These are phyloP conservation scores for Suillus occidentalis DNA, from an alignment of 768 basidiomycete species.

Conservation along the genomic window DNA sequence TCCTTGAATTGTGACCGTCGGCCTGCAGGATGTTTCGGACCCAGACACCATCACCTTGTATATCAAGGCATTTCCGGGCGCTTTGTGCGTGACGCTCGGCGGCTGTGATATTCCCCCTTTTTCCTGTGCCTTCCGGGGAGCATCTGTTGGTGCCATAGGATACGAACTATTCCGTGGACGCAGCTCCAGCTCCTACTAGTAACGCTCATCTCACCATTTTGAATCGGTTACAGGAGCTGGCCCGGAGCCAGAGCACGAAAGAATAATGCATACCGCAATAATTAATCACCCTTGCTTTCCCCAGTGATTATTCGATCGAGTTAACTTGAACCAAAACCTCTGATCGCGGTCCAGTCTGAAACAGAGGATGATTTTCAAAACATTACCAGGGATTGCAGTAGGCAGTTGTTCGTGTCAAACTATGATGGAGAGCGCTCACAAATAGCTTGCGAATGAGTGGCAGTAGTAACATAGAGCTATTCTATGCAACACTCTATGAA, in stretches of 20 bases:
- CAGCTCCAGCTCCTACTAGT: background rate
- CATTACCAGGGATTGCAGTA: background rate
- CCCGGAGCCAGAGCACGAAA: background rate
- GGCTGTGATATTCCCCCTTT: constrained; percentile 25
- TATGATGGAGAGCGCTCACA: background rate
- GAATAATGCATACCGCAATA: background rate
- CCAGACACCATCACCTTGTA: constrained; percentile 24
- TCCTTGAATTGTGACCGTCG: constrained; percentile 22
- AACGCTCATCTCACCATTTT: background rate
- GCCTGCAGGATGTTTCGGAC: constrained; percentile 27
- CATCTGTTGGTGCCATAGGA: background rate
- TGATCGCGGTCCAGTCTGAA: background rate
- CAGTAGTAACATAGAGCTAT: background rate
- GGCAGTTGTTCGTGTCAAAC: background rate
- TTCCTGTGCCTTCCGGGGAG: constrained; percentile 7
- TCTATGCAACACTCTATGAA: background rate
- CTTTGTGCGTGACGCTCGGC: constrained; percentile 14
- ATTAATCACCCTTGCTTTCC: background rate
- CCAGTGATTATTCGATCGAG: background rate
- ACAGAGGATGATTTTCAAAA: background rate
- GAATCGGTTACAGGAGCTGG: background rate
- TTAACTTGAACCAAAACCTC: background rate
- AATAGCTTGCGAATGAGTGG: background rate
- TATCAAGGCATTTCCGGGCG: constrained; percentile 26
- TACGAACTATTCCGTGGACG: background rate